A percentile compares a stretch with the other conserved stretches of the same genome.
These are phyloP conservation scores for Sporobolomyces phaffii DNA, from an alignment of 768 basidiomycete genomes.

Conservation along the genomic window DNA sequence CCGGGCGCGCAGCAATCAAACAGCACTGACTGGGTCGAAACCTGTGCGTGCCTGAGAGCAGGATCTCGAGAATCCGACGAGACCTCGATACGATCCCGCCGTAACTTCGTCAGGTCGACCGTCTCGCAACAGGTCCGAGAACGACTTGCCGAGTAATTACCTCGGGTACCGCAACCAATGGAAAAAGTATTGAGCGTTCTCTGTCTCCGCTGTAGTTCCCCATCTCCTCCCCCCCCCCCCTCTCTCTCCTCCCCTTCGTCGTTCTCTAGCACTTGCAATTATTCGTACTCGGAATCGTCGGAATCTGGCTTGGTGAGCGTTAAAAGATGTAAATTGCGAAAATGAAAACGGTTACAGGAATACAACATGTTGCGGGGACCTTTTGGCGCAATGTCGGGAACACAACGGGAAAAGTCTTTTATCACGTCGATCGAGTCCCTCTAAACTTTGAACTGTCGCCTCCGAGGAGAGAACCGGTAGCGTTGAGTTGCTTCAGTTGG, in stretches of 20 bases:
- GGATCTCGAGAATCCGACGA: constrained; percentile 19
- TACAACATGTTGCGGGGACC: too few species aligned
- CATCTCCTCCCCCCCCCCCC: background rate
- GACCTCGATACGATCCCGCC: constrained; percentile 19
- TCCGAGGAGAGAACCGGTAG: constrained; percentile 35
- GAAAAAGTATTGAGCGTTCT: constrained; percentile 12
- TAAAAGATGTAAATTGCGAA: too few species aligned
- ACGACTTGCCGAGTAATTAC: constrained; percentile 9
- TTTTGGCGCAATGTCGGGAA: too few species aligned
- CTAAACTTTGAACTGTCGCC: constrained; percentile 27
- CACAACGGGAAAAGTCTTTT: too few species aligned
- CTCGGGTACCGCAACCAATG: constrained; percentile 15
- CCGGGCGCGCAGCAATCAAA: background rate
- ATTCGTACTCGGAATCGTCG: too few species aligned
- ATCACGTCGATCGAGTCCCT: constrained; percentile 10
- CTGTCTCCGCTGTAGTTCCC: background rate
- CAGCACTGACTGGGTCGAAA: too few species aligned
- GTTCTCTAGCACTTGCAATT: background rate
- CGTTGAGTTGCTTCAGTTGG: constrained; percentile 38
- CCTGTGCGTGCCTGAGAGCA: background rate
- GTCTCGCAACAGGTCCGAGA: constrained; percentile 7
- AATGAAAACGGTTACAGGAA: too few species aligned
- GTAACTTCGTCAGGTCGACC: background rate
- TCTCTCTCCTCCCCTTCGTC: background rate
- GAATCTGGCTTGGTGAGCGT: too few species aligned